These are phyloP conservation scores for Beauveria asiatica DNA, from an alignment of 2,329 filamentous ascomycete genomes.

Conservation along the genomic window DNA sequence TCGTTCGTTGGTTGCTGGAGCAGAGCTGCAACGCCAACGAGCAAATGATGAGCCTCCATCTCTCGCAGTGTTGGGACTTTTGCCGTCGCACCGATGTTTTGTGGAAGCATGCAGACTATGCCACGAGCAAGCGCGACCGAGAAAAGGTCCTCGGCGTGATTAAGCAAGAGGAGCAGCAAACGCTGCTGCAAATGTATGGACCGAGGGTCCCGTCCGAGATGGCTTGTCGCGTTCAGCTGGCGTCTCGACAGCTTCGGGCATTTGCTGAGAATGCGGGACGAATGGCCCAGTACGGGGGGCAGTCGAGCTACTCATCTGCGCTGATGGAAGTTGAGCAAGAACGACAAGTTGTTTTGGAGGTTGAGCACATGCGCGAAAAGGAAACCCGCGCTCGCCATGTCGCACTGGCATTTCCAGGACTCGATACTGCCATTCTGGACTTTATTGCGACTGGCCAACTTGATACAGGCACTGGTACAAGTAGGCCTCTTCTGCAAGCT, in stretches of 20 bases:
- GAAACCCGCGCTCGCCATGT: constrained; percentile 35
- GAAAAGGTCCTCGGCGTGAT: constrained; percentile 21
- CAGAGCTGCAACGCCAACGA: constrained; percentile 54
- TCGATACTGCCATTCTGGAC: background rate
- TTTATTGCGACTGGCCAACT: background rate
- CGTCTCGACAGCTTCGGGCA: background rate
- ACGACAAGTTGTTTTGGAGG: constrained; percentile 49
- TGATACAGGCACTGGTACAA: background rate
- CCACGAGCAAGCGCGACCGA: constrained; percentile 26
- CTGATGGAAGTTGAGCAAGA: constrained; percentile 54
- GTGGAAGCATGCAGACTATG: constrained; percentile 31
- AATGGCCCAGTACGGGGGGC: background rate
- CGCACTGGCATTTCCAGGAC: constrained; percentile 32
- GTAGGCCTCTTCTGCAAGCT: background rate
- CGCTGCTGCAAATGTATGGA: constrained; percentile 50
- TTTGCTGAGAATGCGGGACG: background rate
- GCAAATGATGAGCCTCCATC: constrained; percentile 49
- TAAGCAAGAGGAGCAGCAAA: constrained; percentile 45
- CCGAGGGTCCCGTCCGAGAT: constrained; percentile 11
- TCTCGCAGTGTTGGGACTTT: constrained; percentile 53
- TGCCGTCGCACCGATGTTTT: constrained; percentile 45
- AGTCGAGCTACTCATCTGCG: constrained; percentile 32
- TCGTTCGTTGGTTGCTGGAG: constrained; percentile 51
- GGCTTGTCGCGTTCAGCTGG: background rate
- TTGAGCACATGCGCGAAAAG: constrained; percentile 47